A percentile compares a stretch with the other conserved stretches of the same genome.
phyloP scores from a whole-genome alignment of 805 yeast species.

The Ogataea trehaloabstinens region DNA sequence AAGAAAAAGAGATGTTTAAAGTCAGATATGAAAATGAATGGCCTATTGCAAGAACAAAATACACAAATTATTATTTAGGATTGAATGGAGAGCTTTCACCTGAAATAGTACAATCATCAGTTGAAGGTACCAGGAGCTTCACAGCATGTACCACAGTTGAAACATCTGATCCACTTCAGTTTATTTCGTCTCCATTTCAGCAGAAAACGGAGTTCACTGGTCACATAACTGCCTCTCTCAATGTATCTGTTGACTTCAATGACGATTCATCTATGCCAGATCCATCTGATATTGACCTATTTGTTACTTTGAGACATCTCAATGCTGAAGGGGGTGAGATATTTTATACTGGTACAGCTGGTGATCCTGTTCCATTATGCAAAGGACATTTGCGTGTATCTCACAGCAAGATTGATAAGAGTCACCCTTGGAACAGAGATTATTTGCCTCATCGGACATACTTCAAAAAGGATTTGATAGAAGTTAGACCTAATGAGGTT shows the following conservation, averaged over 20 bases:
- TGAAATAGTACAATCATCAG: not conserved
- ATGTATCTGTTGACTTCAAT: conserved; percentile 8
- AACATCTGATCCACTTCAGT: conserved; percentile 4
- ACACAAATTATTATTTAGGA: conserved; percentile 5
- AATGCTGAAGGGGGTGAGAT: conserved; percentile 5
- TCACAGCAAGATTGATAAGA: conserved; percentile 5
- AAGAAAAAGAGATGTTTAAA: conserved; percentile 4
- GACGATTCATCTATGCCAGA: conserved; percentile 4
- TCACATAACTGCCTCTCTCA: conserved; percentile 8
- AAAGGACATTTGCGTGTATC: conserved; percentile 9
- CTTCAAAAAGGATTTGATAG: conserved; percentile 5
- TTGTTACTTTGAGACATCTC: conserved; percentile 9
- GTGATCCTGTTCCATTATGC: conserved; percentile 12
- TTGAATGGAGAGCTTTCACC: conserved; percentile 2
- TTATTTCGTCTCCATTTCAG: conserved; percentile 3
- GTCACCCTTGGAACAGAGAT: conserved; percentile 6
- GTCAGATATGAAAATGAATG: conserved; percentile 10
- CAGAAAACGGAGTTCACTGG: conserved; percentile 9
- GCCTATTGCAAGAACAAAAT: conserved; percentile 7
- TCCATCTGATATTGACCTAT: conserved; percentile 12
- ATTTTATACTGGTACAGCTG: conserved; percentile 11
- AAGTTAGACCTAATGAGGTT: conserved; percentile 6
- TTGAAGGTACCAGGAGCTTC: conserved; percentile 3
- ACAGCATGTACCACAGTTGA: conserved; percentile 7
- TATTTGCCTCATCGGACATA: conserved; percentile 8